Base-by-base conservation (phyloP, 345 rosid genomes). In the Salix purpurea region DNA sequence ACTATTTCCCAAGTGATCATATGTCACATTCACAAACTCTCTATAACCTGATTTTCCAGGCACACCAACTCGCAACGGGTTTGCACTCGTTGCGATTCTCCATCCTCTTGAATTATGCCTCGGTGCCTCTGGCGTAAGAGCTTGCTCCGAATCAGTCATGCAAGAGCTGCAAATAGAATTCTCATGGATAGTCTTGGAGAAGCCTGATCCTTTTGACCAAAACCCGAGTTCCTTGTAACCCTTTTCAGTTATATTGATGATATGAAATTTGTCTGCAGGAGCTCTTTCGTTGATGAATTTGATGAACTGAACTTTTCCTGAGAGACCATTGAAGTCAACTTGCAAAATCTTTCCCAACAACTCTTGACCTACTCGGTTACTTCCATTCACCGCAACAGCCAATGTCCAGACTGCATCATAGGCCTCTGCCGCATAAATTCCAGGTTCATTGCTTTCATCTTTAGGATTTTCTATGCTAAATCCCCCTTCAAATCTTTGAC, bases 71-170 rank as follows among this genome's bases (percentile, higher is more conserved):
- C 64, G 65, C 19, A 78, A 21, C 36, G 71, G 77, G 2, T 71
- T 72, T 2, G 68, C 62, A 23, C 23, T 67, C 42, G 76, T 76
- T 42, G 76, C 56, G 2, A 44, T 5, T 52, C 70, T 21, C 82
- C 84, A 78, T 28, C 86, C 84, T 76, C 37, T 75, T 6, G 86
- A 84, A 10, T 52, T 58, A 6, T 2, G 5, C 39, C 1, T 2
- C 24, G 76, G 71, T 6, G 23, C 61, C 32, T 84, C 84, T 48
- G 84, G 86, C 84, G 78, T 75, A 36, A 58, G 23, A 19, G 78
- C 70, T 4, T 52, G 74, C 34, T 80, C 80, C 26, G 73, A 58
- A 36, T 15, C 50, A 10, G 69, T 72, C 84, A 84, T 81, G 0
- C 74, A 72, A 18, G 56, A 7, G 39, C 26, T 52, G 52, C 52